Conservation (phyloP, 495 filamentous ascomycete species). For the Trichoderma erinaceum region DNA sequence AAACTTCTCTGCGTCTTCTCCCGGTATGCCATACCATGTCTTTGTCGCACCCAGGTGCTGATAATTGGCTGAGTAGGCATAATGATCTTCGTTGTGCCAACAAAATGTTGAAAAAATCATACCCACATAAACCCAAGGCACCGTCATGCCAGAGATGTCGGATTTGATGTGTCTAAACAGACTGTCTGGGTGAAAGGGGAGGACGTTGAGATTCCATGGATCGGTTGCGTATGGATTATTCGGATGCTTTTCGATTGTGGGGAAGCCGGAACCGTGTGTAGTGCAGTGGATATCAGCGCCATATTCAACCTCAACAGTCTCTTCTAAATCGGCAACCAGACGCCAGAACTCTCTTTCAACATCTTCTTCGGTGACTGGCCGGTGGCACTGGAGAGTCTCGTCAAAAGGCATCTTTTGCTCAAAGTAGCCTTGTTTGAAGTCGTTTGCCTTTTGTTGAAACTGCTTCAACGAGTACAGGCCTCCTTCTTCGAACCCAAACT, state of each 20-base stretch:
- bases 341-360: slow-evolving; percentile 97
- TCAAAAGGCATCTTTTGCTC: slow-evolving; percentile 86
- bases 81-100: slow-evolving; percentile 99
- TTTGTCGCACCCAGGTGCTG: slow-evolving; percentile 98
- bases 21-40: slow-evolving; percentile 98
- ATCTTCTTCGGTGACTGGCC: slow-evolving; percentile 86
- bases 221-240: slow-evolving; percentile 78
- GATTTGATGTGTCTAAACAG: slow-evolving; percentile 96
- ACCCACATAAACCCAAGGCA: slow-evolving; percentile 99
- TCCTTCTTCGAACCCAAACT: slow-evolving; percentile 97
- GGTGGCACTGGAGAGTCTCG: slow-evolving; percentile 68
- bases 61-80: slow-evolving; percentile 96
- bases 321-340: slow-evolving; percentile 82
- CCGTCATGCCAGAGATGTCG: slow-evolving; percentile 99
- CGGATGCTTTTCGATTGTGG: slow-evolving; percentile 88
- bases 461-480: slow-evolving; percentile 92
- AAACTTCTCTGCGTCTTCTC: slow-evolving; percentile 86
- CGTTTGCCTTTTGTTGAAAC: slow-evolving; percentile 92
- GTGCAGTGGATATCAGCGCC: slow-evolving; percentile 98
- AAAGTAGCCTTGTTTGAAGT: slow-evolving; percentile 93
- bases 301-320: slow-evolving; percentile 97
- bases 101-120: slow-evolving; percentile 99
- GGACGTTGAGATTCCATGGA: slow-evolving; percentile 93
- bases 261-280: slow-evolving; percentile 95
- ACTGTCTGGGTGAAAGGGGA: slow-evolving; percentile 86